These are phyloP conservation scores for Inga laurina DNA, from an alignment of 306 rosid genomes.

Conservation along the genomic window DNA sequence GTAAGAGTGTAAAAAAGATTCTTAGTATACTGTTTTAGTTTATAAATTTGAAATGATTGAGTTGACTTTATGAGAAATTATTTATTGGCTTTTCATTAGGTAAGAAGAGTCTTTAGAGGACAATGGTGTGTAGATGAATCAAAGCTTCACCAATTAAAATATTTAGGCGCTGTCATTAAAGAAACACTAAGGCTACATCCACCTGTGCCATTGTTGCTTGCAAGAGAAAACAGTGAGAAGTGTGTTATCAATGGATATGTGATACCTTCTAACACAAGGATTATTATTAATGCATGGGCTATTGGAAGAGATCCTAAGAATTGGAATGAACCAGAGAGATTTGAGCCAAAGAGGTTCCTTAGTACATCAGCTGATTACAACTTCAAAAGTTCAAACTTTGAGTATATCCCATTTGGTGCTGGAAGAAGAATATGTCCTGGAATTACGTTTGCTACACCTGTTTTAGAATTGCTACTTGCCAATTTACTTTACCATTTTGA, in stretches of 20 bases:
- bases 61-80: not conserved
- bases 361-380: not conserved
- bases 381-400: not conserved
- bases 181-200: not conserved
- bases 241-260: not conserved
- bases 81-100: not conserved
- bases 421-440: not conserved
- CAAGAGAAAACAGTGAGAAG: not conserved
- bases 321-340: not conserved
- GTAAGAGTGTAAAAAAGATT: not conserved
- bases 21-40: not conserved
- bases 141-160: not conserved
- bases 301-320: not conserved
- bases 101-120: not conserved
- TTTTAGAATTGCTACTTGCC: not conserved
- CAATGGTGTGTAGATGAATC: not conserved
- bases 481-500: not conserved
- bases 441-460: not conserved
- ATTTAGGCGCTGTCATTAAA: not conserved
- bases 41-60: not conserved
- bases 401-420: not conserved
- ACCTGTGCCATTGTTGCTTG: not conserved
- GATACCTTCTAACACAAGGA: not conserved
- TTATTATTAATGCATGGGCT: not conserved
- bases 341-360: not conserved